Conservation (phyloP, 73 alveolate species). For the Paramecium octaurelia region DNA sequence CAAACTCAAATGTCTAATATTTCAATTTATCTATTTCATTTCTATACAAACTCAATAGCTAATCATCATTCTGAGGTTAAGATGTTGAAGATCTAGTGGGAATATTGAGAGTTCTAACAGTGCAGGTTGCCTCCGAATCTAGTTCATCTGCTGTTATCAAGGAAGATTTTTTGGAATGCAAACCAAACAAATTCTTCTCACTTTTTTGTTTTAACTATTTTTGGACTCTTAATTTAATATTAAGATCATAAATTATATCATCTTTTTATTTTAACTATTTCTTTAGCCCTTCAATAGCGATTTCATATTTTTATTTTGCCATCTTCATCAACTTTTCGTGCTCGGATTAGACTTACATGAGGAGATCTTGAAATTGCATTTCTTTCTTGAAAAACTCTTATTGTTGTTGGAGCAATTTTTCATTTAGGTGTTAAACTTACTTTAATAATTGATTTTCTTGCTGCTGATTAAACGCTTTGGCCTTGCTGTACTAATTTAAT, state of each 20-base stretch:
- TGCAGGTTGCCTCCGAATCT: not conserved
- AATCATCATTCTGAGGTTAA: not conserved
- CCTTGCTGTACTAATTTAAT: not conserved
- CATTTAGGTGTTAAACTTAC: not conserved
- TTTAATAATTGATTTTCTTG: not conserved
- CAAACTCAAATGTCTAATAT: not conserved
- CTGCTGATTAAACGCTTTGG: not conserved
- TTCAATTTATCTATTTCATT: constrained; percentile 19
- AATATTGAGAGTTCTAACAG: not conserved
- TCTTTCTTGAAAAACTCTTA: not conserved
- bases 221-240: not conserved
- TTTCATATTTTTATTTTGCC: not conserved
- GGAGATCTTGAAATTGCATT: not conserved
- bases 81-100: not conserved
- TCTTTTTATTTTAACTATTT: not conserved
- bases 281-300: not conserved
- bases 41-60: not conserved
- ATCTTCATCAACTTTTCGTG: not conserved
- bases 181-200: not conserved
- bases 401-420: not conserved
- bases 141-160: not conserved
- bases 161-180: not conserved
- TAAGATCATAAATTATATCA: not conserved
- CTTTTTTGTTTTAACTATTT: not conserved
- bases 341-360: not conserved